Conservation (phyloP, 169 alveolate species). For the Plasmodium vivax region DNA sequence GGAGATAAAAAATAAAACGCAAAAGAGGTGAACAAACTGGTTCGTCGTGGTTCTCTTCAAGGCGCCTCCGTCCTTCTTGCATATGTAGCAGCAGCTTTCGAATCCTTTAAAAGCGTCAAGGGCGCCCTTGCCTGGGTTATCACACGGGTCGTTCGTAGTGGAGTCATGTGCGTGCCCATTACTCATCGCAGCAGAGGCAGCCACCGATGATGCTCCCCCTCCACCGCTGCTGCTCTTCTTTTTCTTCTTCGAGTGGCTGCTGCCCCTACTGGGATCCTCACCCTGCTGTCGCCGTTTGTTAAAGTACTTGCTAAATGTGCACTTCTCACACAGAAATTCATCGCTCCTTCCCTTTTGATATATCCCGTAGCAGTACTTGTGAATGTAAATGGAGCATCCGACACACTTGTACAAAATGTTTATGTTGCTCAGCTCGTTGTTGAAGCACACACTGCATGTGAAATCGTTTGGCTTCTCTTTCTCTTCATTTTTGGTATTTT, state of each 20-base stretch:
- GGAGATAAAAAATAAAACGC: conserved; percentile 57
- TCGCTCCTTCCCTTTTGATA: conserved; percentile 45
- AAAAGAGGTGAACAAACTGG: conserved; percentile 44
- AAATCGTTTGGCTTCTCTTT: background rate
- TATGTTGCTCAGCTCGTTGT: conserved; percentile 12
- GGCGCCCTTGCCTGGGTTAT: background rate
- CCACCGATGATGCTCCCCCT: background rate
- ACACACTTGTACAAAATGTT: conserved; percentile 36
- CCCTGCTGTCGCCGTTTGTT: background rate
- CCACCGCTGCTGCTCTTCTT: background rate
- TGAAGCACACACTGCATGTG: conserved; percentile 53
- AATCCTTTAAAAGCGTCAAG: background rate
- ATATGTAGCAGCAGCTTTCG: conserved; percentile 25
- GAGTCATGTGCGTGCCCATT: background rate
- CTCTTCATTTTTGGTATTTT: background rate
- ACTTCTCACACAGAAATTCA: conserved; percentile 58
- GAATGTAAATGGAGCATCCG: conserved; percentile 21
- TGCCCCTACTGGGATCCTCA: conserved; percentile 2
- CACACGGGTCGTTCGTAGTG: background rate
- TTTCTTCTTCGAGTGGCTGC: conserved; percentile 20
- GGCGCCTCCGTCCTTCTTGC: conserved; percentile 62
- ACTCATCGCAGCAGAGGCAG: background rate
- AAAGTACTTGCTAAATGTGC: background rate
- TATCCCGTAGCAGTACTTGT: conserved; percentile 57
- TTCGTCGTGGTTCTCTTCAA: conserved; percentile 53